Percentiles rank a stretch among this genome's conserved stretches.
Evolutionary conservation across 2,329 filamentous ascomycete species (phyloP).

Genomic region (Aspergillus pseudonomiae): DNA sequence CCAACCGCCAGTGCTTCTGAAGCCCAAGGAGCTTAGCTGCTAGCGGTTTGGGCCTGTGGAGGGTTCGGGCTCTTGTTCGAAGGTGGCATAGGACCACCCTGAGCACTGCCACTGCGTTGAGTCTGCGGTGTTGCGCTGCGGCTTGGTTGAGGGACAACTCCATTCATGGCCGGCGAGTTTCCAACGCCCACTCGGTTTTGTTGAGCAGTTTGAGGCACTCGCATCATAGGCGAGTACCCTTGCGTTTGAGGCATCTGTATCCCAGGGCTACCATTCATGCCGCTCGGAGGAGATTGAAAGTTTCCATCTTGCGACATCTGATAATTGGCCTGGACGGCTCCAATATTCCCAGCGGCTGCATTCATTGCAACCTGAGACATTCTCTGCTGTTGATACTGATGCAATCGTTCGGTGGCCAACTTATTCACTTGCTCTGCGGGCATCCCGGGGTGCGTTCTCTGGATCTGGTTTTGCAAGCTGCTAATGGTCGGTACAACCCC

Average conservation of each 20-base stretch:
- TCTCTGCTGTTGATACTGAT: constrained; percentile 50
- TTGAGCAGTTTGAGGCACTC: constrained; percentile 52
- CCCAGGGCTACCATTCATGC: constrained; percentile 38
- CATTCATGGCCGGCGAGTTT: constrained; percentile 50
- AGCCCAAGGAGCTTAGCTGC: constrained; percentile 26
- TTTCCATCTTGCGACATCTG: constrained; percentile 44
- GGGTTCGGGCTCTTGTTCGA: constrained; percentile 47
- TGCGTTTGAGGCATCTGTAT: constrained; percentile 53
- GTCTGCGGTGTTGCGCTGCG: constrained; percentile 51
- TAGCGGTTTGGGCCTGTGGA: constrained; percentile 45
- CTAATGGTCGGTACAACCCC: constrained; percentile 59
- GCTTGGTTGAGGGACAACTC: constrained; percentile 44
- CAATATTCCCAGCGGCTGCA: constrained; percentile 53
- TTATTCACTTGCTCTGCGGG: constrained; percentile 58
- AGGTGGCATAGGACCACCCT: constrained; percentile 40
- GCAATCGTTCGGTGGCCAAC: constrained; percentile 55
- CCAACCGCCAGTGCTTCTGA: neutral
- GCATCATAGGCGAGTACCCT: constrained; percentile 57
- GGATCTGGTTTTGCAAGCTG: constrained; percentile 56
- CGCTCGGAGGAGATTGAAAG: constrained; percentile 38
- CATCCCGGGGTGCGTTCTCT: constrained; percentile 54
- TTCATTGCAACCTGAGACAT: constrained; percentile 57
- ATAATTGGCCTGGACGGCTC: constrained; percentile 43
- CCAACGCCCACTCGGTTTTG: constrained; percentile 43
- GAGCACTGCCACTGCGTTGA: constrained; percentile 49